Base-by-base conservation (phyloP, 441 rosid species). In the Corymbia calophylla region DNA sequence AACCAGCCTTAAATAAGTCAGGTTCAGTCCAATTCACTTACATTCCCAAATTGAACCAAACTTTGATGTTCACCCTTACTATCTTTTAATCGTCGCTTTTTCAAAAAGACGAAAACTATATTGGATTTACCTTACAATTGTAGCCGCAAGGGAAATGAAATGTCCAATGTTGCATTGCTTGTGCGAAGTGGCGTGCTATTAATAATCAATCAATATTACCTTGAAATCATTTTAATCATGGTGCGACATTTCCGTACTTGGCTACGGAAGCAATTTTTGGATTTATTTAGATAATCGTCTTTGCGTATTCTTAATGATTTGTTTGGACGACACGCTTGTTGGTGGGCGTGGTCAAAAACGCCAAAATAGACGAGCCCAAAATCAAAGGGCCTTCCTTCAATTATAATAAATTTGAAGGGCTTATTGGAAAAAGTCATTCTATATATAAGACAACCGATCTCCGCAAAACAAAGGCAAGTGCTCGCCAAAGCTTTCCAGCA, bases 1-100 rank as follows among this genome's bases (percentile, higher is more conserved):
- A 18, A 3, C 15, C 3, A 4, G 23, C 48, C 81, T 35, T 35
- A 27, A 35, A 21, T 4, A 0, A 0, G 1, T 19, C 6, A 6
- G 15, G 12, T 35, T 13, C 8, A 0, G 8, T 44, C 48, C n/a
- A 73, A 4, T 39, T 39, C 8, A 23, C 51, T 11, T 13, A 14
- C 12, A 0, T 3, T 39, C n/a, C 1, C 49, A 44, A 73, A 13
- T 73, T 7, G 48, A 73, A 39, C 51, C 29, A 21, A 73, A 39
- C 9, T 5, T 5, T 23, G 16, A 39, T 39, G 29, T 73, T 8
- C 3, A 73, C 29, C 17, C 49, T 2, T 13, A 39, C 15, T 2
- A 35, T 18, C 27, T 70, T 70, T 70, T 18, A 39, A 73, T 29
- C 0, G 0, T 6, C 1, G 1, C 82, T 39, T 73, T 73, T 16